Conservation (phyloP, 495 filamentous ascomycete species). For the Mytilinidion resinicola region DNA sequence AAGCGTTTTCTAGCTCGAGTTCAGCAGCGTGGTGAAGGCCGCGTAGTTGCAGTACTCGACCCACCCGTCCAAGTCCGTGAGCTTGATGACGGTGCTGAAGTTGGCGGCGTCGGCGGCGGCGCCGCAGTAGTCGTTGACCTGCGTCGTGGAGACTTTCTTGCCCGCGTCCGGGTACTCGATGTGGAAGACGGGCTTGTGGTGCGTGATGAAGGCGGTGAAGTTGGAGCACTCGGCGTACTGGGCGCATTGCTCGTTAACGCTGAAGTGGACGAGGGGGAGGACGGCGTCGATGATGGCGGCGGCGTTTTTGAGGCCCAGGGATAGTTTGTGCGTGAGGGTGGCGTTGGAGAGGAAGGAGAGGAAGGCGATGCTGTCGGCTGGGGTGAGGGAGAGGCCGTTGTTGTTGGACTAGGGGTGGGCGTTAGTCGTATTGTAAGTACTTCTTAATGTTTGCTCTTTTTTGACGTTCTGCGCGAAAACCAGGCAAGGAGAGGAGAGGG, state of each 20-base stretch:
- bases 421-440: not conserved
- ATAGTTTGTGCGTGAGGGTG: constrained; percentile 43
- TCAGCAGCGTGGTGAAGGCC: constrained; percentile 17
- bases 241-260: constrained; percentile 68
- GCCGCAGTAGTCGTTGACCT: constrained; percentile 37
- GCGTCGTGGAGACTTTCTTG: constrained; percentile 38
- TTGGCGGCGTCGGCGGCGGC: constrained; percentile 39
- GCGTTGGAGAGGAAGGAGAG: constrained; percentile 52
- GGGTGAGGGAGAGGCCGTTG: constrained; percentile 52
- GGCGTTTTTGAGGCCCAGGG: constrained; percentile 63
- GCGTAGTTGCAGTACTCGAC: constrained; percentile 38
- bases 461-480: not conserved
- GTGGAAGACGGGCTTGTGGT: constrained; percentile 64
- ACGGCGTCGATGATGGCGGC: constrained; percentile 52
- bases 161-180: constrained; percentile 54
- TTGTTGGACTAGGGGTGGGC: constrained; percentile 36
- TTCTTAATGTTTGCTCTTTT: not conserved
- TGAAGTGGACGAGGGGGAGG: constrained; percentile 55
- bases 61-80: constrained; percentile 56
- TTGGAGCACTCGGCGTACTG: constrained; percentile 52
- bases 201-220: constrained; percentile 51
- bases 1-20: not conserved
- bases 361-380: constrained; percentile 50
- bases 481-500: not conserved
- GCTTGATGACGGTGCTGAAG: constrained; percentile 62